These are phyloP conservation scores for Picea abies DNA, from an alignment of 83 land plant genomes.

Conservation along the genomic window DNA sequence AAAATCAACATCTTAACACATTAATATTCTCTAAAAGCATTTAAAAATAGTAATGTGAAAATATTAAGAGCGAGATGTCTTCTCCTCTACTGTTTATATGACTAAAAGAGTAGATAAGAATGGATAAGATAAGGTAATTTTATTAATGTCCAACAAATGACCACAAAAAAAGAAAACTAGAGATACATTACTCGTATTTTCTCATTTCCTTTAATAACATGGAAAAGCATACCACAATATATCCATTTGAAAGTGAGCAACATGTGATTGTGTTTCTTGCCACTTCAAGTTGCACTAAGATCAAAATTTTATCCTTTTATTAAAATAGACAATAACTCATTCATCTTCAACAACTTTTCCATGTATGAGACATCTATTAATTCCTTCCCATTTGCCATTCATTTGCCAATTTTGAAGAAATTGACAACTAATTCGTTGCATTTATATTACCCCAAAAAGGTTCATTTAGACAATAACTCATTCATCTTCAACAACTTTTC, in stretches of 20 bases:
- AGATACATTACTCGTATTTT: background rate
- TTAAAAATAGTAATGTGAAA: background rate
- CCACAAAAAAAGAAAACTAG: background rate
- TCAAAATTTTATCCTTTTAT: conserved; percentile 80
- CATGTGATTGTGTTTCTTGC: conserved; percentile 73
- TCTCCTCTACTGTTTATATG: background rate
- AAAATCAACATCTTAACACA: no score
- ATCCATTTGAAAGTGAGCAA: conserved; percentile 87
- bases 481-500: conserved; percentile 9
- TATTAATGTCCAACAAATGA: no score
- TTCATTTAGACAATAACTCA: conserved; percentile 42
- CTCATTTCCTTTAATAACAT: conserved; percentile 7
- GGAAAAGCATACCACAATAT: conserved; percentile 81
- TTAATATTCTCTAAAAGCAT: background rate
- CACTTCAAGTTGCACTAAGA: conserved; percentile 68
- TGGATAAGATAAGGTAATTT: no score
- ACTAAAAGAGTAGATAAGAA: no score
- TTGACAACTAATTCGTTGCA: conserved; percentile 13
- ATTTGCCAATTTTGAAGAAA: conserved; percentile 24
- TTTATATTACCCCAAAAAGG: conserved; percentile 58
- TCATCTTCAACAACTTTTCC: conserved; percentile 10
- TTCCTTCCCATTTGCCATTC: conserved; percentile 17
- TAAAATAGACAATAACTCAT: conserved; percentile 40
- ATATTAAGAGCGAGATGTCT: background rate
- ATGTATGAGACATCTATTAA: conserved; percentile 13